Conservation (phyloP, 805 yeast genomes). For the Saccharomycopsis sp. region DNA sequence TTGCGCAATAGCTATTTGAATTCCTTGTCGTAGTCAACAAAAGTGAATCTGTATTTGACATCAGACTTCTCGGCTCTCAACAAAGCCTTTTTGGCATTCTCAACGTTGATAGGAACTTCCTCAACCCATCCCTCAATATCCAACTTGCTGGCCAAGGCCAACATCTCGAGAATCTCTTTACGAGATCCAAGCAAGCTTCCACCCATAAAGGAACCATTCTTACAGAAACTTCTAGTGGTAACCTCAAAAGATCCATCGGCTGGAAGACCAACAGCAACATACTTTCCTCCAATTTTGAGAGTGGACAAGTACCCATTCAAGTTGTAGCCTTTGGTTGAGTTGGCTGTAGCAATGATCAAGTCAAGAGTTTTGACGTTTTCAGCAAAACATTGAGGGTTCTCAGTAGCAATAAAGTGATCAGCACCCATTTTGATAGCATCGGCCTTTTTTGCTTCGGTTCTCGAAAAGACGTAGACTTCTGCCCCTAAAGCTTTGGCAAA, state of each 20-base stretch:
- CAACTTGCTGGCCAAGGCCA: constrained; percentile 55
- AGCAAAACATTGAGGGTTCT: constrained; percentile 31
- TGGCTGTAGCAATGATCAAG: constrained; percentile 44
- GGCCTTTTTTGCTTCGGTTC: constrained; percentile 41
- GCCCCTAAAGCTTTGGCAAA: constrained; percentile 58
- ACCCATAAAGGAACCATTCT: constrained; percentile 37
- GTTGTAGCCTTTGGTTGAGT: constrained; percentile 22
- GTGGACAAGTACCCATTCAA: constrained; percentile 22
- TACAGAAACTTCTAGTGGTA: constrained; percentile 26
- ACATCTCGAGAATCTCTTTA: constrained; percentile 58
- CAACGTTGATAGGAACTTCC: constrained; percentile 46
- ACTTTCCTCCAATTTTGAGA: constrained; percentile 51
- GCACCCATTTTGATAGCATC: constrained; percentile 48
- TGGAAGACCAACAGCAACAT: constrained; percentile 66
- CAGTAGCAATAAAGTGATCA: constrained; percentile 49
- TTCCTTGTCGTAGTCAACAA: constrained; percentile 45
- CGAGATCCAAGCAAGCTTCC: constrained; percentile 46
- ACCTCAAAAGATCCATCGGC: constrained; percentile 31
- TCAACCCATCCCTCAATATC: constrained; percentile 59
- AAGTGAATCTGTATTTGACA: constrained; percentile 57
- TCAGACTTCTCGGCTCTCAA: constrained; percentile 48
- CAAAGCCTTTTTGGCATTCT: constrained; percentile 48
- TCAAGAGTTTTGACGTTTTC: constrained; percentile 10
- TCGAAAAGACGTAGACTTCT: constrained; percentile 50
- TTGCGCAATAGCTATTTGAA: constrained; percentile 4